Base-by-base conservation (phyloP, 1,284 basidiomycete genomes). In the Papiliotrema nemorosa region DNA sequence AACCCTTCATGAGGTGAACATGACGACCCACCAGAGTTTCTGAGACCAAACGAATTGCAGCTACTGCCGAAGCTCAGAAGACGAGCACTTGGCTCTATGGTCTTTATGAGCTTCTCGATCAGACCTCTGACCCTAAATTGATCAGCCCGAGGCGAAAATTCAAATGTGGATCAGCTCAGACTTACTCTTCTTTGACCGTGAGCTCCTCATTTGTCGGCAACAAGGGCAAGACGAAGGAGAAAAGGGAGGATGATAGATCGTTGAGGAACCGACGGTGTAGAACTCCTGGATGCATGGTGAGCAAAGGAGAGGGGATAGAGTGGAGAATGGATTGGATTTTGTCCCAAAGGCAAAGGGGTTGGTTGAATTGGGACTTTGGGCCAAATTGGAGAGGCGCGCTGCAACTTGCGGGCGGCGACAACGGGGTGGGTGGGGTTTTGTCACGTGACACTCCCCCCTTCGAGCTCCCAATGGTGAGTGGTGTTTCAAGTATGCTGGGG, bases 21-120 rank as follows among this genome's bases (percentile, higher is more conserved):
- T 25, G 25, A 12, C 41, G 20, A 76, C 84, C 67, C 59, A 89
- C 91, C 92, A 55, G 90, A 97, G 77, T 97, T 94, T 60, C 89
- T 81, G 65, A 97, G 81, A 66, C 90, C 92, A 91, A 94, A 66
- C 86, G 91, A 73, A 90, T 97, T 44, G 86, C 93, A 60, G 89
- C 70, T 96, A 73, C 87, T 90, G 34, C 94, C 94, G 72, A 98
- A 98, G 44, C 90, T 91, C 61, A 96, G 77, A 63, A 98, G 78
- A 57, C 89, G 85, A 60, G 89, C 89, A 60, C 90, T 84, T 37
- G 91, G 92, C 74, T 93, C 89, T 74, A 98, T 90, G 50, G 88
- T 90, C 71, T 88, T 84, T 72, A 96, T 94, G 73, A 97, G 83
- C 59, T 88, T 83, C 79, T 97, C 91, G 51, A 98, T 86, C 69